Evolutionary conservation across 495 filamentous ascomycete genomes (phyloP).

Genomic region (Lichenothelia convexa): DNA sequence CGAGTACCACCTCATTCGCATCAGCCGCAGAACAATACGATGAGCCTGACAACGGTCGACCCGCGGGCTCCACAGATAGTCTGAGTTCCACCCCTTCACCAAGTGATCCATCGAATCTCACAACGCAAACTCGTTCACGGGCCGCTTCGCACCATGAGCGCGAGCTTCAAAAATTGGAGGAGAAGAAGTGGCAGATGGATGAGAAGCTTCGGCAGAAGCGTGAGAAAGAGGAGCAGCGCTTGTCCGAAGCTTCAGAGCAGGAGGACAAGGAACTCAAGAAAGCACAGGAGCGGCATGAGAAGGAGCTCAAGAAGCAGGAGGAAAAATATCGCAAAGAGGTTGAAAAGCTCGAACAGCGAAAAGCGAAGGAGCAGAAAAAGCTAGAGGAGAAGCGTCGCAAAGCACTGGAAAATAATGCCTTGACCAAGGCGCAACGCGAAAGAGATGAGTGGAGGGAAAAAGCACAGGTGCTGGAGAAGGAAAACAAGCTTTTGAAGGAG

Average conservation of each 20-base stretch:
- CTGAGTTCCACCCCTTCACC: not conserved
- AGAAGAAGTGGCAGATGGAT: constrained; percentile 49
- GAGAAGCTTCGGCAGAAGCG: constrained; percentile 52
- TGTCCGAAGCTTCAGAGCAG: constrained; percentile 31
- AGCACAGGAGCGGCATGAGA: constrained; percentile 21
- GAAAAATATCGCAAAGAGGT: constrained; percentile 43
- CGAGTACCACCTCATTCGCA: constrained; percentile 16
- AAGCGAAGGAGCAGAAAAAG: constrained; percentile 40
- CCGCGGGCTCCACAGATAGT: constrained; percentile 1
- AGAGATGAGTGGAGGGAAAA: constrained; percentile 19
- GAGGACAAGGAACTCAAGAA: constrained; percentile 28
- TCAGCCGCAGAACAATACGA: constrained; percentile 19
- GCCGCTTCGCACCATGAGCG: constrained; percentile 38
- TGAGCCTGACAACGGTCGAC: constrained; percentile 4
- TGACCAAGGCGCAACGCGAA: constrained; percentile 14
- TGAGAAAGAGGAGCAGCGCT: constrained; percentile 49
- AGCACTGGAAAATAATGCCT: constrained; percentile 17
- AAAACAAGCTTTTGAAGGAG: constrained; percentile 18
- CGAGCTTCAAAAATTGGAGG: constrained; percentile 56
- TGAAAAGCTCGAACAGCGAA: constrained; percentile 45
- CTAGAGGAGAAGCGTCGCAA: constrained; percentile 35
- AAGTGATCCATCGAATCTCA: constrained; percentile 9
- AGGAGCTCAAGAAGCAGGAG: constrained; percentile 28
- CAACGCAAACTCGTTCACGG: constrained; percentile 13
- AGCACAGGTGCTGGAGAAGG: constrained; percentile 15